Conservation (phyloP, 2,329 filamentous ascomycete genomes). For the Hypoxylon sp. region DNA sequence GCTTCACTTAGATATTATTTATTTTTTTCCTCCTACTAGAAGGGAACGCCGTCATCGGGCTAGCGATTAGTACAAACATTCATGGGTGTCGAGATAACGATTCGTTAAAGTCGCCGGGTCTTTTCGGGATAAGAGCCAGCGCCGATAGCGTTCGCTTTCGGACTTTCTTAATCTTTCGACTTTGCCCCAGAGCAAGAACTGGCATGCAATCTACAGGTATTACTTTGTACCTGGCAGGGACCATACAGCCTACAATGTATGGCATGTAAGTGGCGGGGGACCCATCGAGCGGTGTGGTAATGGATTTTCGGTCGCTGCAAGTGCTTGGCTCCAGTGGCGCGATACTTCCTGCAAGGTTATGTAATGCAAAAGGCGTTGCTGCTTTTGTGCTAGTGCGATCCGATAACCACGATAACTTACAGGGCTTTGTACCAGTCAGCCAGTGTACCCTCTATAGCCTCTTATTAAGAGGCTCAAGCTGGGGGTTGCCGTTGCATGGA, state of each 20-base stretch:
- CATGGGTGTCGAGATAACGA: constrained; percentile 34
- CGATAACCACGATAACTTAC: constrained; percentile 1
- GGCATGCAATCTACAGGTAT: constrained; percentile 1
- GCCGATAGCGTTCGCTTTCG: constrained; percentile 40
- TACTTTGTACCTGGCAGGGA: neutral
- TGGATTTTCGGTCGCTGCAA: constrained; percentile 5
- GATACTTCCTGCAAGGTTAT: constrained; percentile 19
- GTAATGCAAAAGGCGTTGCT: constrained; percentile 22
- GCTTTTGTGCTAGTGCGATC: constrained; percentile 25
- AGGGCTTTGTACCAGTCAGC: constrained; percentile 2
- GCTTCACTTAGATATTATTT: constrained; percentile 13
- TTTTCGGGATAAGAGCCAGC: constrained; percentile 32
- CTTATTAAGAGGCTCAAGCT: constrained; percentile 37
- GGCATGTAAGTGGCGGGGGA: constrained; percentile 20
- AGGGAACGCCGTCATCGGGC: constrained; percentile 39
- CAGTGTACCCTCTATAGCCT: constrained; percentile 17
- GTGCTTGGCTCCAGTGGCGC: constrained; percentile 11
- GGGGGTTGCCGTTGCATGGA: constrained; percentile 1
- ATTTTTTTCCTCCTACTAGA: constrained; percentile 5
- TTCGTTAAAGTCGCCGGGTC: constrained; percentile 35
- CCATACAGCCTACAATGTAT: neutral
- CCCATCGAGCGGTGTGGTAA: constrained; percentile 29
- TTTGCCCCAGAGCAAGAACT: neutral
- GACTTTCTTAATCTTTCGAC: constrained; percentile 30
- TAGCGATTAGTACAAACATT: constrained; percentile 23